phyloP scores from a whole-genome alignment of 106 monocot genomes.

The Vanilla planifolia region DNA sequence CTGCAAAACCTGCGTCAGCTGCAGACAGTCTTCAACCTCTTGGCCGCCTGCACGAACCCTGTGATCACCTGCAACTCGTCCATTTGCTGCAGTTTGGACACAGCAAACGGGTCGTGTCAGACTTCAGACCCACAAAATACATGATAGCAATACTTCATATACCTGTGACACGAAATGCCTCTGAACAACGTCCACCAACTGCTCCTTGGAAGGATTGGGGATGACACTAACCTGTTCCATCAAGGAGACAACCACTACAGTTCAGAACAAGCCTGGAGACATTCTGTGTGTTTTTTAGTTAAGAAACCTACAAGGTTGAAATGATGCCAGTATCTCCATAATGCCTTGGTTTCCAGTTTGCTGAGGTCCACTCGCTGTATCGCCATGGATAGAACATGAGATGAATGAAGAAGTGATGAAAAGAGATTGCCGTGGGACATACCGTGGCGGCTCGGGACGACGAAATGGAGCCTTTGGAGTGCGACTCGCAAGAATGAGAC shows the following conservation, averaged over 20 bases:
- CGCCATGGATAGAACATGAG: not conserved
- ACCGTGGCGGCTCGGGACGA: slow-evolving; percentile 41
- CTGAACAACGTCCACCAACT: slow-evolving; percentile 69
- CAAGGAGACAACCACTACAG: not conserved
- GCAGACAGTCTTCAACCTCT: slow-evolving; percentile 49
- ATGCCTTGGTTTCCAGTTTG: slow-evolving; percentile 69
- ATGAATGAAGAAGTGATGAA: not conserved
- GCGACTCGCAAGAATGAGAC: slow-evolving; percentile 47
- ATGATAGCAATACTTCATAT: not conserved
- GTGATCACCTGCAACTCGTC: slow-evolving; percentile 70
- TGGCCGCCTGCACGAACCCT: slow-evolving; percentile 54
- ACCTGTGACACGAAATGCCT: slow-evolving; percentile 86
- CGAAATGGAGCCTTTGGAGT: slow-evolving; percentile 41
- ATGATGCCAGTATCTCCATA: slow-evolving; percentile 74
- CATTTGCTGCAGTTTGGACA: slow-evolving; percentile 42
- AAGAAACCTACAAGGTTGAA: slow-evolving; percentile 63
- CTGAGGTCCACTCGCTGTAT: slow-evolving; percentile 72
- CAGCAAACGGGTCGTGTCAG: not conserved
- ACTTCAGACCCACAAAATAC: not conserved
- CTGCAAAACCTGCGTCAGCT: slow-evolving; percentile 8
- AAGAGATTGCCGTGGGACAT: slow-evolving; percentile 4
- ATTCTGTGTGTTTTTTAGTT: not conserved
- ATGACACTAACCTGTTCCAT: slow-evolving; percentile 33
- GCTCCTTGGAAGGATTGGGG: slow-evolving; percentile 83
- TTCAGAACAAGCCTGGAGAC: no score